Evolutionary conservation across 371 early-diverging fungal species (phyloP), one percentile per base, ranked within the genome.

Genomic region (Dipsacomyces acuminosporus): DNA sequence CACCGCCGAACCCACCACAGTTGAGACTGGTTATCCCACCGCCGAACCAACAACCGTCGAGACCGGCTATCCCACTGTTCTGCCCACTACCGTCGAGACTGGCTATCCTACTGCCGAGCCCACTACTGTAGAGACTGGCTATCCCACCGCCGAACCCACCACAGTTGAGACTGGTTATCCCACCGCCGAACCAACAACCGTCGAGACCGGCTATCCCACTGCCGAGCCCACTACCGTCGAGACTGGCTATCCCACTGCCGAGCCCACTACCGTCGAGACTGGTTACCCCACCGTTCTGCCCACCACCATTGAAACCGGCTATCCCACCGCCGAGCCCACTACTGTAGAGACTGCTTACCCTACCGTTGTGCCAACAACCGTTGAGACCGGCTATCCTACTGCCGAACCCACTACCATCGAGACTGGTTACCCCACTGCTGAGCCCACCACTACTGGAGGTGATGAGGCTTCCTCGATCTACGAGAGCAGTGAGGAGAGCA

Each of bases 1-100:
- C 69, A 1, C 45, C 44, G 20, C 47, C 35, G 18, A 74, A 73
- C 55, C 75, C 72, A 36, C 83, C 84, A 43, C 65, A 81, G 34
- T 34, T 34, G 34, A 34, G 34, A 34, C 34, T 34, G 14, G n/a
- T n/a, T n/a, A n/a, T n/a, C n/a, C 34, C 34, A 14, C 34, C 14
- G 34, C 14, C 14, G 34, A 34, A 14, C 7, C 34, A 7, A 34
- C 34, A 8, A 14, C 34, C 14, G 34, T 34, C 14, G 34, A 34
- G 34, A 34, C 34, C 34, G 14, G 8, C 34, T 7, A 34, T 34
- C 8, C 14, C 14, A 7, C 34, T 34, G 34, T 14, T 14, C 8
- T 8, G 34, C 7, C 34, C 34, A 34, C 34, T 14, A 14, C 34
- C 14, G 34, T 34, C 34, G 34, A 34, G 34, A 34, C 34, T 14